These are phyloP conservation scores for Leccinum uliginosum DNA, from an alignment of 768 basidiomycete species.

Conservation along the genomic window DNA sequence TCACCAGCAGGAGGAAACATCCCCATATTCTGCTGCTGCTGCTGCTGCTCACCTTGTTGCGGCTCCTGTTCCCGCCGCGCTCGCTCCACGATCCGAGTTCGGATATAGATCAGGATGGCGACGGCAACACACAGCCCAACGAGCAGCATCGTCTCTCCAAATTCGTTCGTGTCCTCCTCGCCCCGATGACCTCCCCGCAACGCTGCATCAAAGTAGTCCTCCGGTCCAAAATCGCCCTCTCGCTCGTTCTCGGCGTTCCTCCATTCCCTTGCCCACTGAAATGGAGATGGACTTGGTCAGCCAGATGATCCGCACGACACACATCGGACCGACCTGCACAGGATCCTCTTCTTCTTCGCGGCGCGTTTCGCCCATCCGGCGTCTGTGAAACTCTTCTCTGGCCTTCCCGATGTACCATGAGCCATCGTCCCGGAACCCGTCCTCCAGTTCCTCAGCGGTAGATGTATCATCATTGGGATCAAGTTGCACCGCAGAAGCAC, in stretches of 20 bases:
- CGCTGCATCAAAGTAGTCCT: constrained; percentile 77
- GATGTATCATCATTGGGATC: constrained; percentile 3
- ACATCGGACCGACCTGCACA: constrained; percentile 50
- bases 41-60: constrained; percentile 32
- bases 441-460: constrained; percentile 25
- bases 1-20: constrained; percentile 62
- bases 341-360: constrained; percentile 63
- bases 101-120: constrained; percentile 71
- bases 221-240: constrained; percentile 72
- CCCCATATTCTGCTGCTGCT: constrained; percentile 34
- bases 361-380: constrained; percentile 40
- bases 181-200: constrained; percentile 56
- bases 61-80: constrained; percentile 60
- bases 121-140: constrained; percentile 69
- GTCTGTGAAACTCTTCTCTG: constrained; percentile 68
- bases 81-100: constrained; percentile 72
- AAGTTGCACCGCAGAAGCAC: constrained; percentile 3
- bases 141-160: constrained; percentile 76
- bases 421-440: constrained; percentile 44
- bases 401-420: constrained; percentile 84
- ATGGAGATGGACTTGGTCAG: constrained; percentile 5
- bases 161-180: constrained; percentile 65
- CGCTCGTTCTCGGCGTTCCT: constrained; percentile 68
- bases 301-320: background rate
- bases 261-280: constrained; percentile 75